phyloP scores from a whole-genome alignment of 2,329 filamentous ascomycete species.

The Botrytis fabae region DNA sequence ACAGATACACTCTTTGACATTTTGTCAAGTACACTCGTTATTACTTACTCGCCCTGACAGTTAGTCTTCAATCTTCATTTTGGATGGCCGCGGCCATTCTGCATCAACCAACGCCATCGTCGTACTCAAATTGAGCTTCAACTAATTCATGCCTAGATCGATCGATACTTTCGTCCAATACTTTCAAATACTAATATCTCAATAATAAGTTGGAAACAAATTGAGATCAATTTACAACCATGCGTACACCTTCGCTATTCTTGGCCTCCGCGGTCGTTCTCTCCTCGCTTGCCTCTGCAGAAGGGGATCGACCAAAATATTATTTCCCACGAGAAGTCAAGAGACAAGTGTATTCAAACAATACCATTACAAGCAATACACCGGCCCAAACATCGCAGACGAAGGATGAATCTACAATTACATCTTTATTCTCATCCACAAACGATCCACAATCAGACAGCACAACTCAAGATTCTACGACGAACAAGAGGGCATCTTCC shows the following conservation, averaged over 20 bases:
- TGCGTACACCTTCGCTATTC: conserved; percentile 53
- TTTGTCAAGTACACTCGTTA: conserved; percentile 62
- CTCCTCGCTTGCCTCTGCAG: conserved; percentile 48
- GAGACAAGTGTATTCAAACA: conserved; percentile 45
- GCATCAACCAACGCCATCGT: conserved; percentile 6
- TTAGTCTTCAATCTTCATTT: conserved; percentile 38
- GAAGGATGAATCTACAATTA: conserved; percentile 22
- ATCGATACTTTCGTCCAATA: conserved; percentile 11
- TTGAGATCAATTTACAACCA: conserved; percentile 40
- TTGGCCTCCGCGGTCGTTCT: conserved; percentile 52
- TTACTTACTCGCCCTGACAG: conserved; percentile 50
- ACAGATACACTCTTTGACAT: conserved; percentile 53
- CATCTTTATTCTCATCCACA: conserved; percentile 24
- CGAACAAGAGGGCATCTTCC: neutral
- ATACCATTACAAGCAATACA: conserved; percentile 29
- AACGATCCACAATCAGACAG: conserved; percentile 29
- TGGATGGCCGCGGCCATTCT: neutral
- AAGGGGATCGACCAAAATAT: conserved; percentile 51
- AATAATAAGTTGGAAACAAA: conserved; percentile 12
- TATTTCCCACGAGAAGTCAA: conserved; percentile 60
- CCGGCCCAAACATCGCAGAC: conserved; percentile 23
- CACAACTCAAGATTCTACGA: neutral
- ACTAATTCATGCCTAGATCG: conserved; percentile 28
- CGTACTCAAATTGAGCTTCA: conserved; percentile 33
- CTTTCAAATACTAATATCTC: conserved; percentile 16